Conservation (phyloP, 257 asterid genomes). For the Lycium barbarum region DNA sequence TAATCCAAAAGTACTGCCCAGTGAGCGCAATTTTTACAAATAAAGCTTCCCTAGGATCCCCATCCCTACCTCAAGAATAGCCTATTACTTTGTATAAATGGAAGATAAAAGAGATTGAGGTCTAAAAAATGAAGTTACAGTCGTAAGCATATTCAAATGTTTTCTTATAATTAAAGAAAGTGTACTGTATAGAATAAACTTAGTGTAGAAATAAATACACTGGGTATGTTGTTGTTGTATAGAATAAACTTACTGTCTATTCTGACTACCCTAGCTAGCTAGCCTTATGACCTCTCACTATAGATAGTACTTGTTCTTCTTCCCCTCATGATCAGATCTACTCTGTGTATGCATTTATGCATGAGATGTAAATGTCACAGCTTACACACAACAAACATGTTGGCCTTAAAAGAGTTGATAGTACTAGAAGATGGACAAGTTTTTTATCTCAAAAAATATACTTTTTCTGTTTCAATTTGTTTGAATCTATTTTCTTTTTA, state of each 20-base stretch:
- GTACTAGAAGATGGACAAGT: neutral
- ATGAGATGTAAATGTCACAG: neutral
- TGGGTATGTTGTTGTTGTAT: too few species aligned
- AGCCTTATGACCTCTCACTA: neutral
- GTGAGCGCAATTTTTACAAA: fast-evolving
- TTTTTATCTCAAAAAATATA: too few species aligned
- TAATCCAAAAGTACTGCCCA: neutral
- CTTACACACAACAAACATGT: constrained; percentile 12
- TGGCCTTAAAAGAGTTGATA: constrained; percentile 1
- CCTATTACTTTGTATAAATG: neutral
- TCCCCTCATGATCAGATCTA: neutral
- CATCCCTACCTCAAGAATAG: neutral
- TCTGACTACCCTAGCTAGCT: neutral
- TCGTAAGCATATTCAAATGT: too few species aligned
- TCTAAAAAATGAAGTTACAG: too few species aligned
- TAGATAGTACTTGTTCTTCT: neutral
- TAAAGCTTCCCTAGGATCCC: neutral
- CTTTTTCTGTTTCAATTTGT: too few species aligned
- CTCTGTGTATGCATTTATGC: neutral
- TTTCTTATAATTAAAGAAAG: too few species aligned
- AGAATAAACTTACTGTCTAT: neutral
- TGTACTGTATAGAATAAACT: neutral
- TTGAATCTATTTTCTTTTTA: too few species aligned
- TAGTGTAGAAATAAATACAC: neutral
- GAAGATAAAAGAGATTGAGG: neutral